Evolutionary conservation across 371 early-diverging fungal genomes (phyloP), one percentile per base, ranked within the genome.

Genomic region (Mucor irregularis): DNA sequence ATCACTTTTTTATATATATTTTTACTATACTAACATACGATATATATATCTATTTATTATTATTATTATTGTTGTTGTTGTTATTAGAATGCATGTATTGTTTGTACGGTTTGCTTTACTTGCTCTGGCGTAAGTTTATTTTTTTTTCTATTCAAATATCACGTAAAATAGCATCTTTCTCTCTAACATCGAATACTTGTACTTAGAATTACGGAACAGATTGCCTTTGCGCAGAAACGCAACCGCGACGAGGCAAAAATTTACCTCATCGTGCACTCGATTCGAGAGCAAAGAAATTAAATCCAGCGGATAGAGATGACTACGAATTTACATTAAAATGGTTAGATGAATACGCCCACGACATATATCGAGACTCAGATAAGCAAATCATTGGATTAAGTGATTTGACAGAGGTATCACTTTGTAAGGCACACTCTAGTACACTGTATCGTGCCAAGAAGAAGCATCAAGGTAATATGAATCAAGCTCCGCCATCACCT

Each of bases 21-120:
- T 24, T 25, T 8, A 37, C 11, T n/a, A 11, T 30, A 25, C 14
- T 22, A n/a, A n/a, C n/a, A n/a, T n/a, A n/a, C n/a, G n/a, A n/a
- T n/a, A n/a, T n/a, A n/a, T n/a, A n/a, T n/a, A n/a, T n/a, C n/a
- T n/a, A n/a, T n/a, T n/a, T n/a, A n/a, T n/a, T n/a, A n/a, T n/a
- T n/a, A n/a, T n/a, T n/a, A n/a, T n/a, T n/a, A n/a, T n/a, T n/a
- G n/a, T n/a, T n/a, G n/a, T n/a, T n/a, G n/a, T n/a, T n/a, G n/a
- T n/a, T n/a, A n/a, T 37, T 64, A 80, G 80, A 80, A 80, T 62
- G 80, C 80, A 4, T 80, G 80, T 62, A 64, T 74, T 53, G 74
- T 80, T 30, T 80, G 80, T 49, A 63, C 66, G 29, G 56, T 74
- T 16, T 80, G 80, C 55, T 80, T 80, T 55, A 80, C 80, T 25